A percentile compares a stretch with the other conserved stretches of the same genome.
Evolutionary conservation across 2,329 filamentous ascomycete species (phyloP).

Genomic region (Bipolaris gigantea): DNA sequence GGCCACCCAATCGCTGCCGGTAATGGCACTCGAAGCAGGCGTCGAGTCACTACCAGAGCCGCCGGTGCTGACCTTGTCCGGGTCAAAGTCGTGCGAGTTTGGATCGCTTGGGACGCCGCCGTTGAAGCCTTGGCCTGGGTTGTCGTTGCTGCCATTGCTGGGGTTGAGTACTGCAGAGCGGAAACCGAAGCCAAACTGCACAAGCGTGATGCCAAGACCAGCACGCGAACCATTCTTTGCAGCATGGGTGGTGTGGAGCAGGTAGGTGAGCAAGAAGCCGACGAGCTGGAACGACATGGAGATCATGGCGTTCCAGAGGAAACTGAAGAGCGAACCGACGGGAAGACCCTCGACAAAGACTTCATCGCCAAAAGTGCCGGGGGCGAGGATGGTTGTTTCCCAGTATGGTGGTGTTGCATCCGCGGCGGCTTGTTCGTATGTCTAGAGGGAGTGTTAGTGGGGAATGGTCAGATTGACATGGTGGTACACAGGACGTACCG

Average conservation of each 20-base stretch:
- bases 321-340: conserved; percentile 83
- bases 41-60: conserved; percentile 34
- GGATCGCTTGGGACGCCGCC: conserved; percentile 77
- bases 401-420: conserved; percentile 97
- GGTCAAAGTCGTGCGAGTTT: conserved; percentile 86
- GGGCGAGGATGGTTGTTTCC: conserved; percentile 97
- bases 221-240: conserved; percentile 96
- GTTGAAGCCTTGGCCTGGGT: conserved; percentile 54
- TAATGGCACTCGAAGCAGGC: conserved; percentile 57
- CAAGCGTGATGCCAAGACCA: conserved; percentile 89
- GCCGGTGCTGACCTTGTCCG: conserved; percentile 61
- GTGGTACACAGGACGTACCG: conserved; percentile 63
- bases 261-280: conserved; percentile 96
- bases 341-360: conserved; percentile 97
- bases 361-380: conserved; percentile 88
- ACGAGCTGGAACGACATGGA: conserved; percentile 96
- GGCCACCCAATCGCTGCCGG: conserved; percentile 81
- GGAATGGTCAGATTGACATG: not conserved
- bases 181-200: conserved; percentile 98
- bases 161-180: conserved; percentile 56
- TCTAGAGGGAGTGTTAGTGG: conserved; percentile 58
- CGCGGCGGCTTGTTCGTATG: conserved; percentile 96
- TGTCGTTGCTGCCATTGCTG: conserved; percentile 45
- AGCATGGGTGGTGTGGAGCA: conserved; percentile 95
- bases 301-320: conserved; percentile 90